A percentile compares a stretch with the other conserved stretches of the same genome.
Evolutionary conservation across 1,139 yeast species (phyloP).

Genomic region (Kluyveromyces sp.): DNA sequence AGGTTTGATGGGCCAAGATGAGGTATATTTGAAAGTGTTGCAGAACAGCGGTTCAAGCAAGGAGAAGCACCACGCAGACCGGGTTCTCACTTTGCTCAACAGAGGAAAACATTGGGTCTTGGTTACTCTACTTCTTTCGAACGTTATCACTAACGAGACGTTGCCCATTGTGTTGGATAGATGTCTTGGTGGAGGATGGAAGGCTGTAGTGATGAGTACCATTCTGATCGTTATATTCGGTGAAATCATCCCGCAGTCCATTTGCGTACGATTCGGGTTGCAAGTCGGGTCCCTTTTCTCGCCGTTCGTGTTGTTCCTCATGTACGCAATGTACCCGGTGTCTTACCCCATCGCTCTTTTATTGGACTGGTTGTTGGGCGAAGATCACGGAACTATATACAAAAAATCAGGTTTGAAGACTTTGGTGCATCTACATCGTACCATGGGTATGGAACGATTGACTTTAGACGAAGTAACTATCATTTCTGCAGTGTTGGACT

Average conservation of each 20-base stretch:
- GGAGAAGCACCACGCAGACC: constrained; percentile 67
- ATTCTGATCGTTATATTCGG: constrained; percentile 92
- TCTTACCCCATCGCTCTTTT: constrained; percentile 86
- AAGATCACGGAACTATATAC: constrained; percentile 93
- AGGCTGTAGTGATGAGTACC: constrained; percentile 89
- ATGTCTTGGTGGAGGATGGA: constrained; percentile 95
- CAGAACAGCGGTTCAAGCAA: constrained; percentile 40
- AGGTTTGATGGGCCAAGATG: constrained; percentile 97
- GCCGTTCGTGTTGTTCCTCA: constrained; percentile 76
- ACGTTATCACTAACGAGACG: constrained; percentile 93
- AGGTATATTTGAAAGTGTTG: constrained; percentile 74
- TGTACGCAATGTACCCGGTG: constrained; percentile 87
- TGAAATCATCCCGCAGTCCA: constrained; percentile 91
- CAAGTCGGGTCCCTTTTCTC: constrained; percentile 87
- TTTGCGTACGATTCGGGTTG: constrained; percentile 87
- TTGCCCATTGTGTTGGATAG: constrained; percentile 90
- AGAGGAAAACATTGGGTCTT: constrained; percentile 97
- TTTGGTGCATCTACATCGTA: constrained; percentile 82
- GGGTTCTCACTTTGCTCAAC: constrained; percentile 64
- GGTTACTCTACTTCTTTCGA: constrained; percentile 76
- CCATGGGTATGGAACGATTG: constrained; percentile 91
- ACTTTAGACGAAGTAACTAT: constrained; percentile 95
- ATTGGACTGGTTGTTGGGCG: constrained; percentile 79
- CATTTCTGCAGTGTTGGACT: constrained; percentile 85
- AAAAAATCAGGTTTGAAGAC: constrained; percentile 91